Conservation (phyloP, 129 eudicot species). For the Artemisia annua region DNA sequence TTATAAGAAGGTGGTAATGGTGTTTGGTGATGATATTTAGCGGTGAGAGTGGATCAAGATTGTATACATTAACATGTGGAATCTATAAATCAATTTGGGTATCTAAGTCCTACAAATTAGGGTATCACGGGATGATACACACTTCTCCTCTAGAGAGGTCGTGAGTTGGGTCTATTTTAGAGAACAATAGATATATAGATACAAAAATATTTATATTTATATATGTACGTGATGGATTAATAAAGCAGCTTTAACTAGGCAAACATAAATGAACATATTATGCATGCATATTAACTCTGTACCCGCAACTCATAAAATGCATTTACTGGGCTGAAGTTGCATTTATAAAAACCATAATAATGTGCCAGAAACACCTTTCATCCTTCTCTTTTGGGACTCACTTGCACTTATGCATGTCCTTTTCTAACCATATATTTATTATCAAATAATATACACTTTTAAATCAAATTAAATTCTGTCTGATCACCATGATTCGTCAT, state of each 20-base stretch:
- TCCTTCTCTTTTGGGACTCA: slow-evolving; percentile 27
- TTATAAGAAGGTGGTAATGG: no score
- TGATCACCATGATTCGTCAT: background rate
- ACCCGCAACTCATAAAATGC: slow-evolving; percentile 28
- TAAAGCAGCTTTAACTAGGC: background rate
- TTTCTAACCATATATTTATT: slow-evolving; percentile 12
- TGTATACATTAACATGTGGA: no score
- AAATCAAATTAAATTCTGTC: background rate
- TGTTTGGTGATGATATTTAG: no score
- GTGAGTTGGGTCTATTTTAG: slow-evolving; percentile 15
- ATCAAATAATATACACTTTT: slow-evolving; percentile 6
- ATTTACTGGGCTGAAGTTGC: slow-evolving; percentile 35
- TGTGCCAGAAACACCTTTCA: slow-evolving; percentile 29
- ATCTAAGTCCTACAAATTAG: slow-evolving; percentile 26
- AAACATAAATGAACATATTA: slow-evolving; percentile 21
- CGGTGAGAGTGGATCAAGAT: no score
- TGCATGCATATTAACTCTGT: slow-evolving; percentile 20
- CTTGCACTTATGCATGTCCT: slow-evolving; percentile 29
- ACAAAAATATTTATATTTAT: slow-evolving; percentile 20
- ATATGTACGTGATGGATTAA: background rate
- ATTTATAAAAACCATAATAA: slow-evolving; percentile 34
- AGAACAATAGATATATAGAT: slow-evolving; percentile 15
- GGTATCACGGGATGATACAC: slow-evolving; percentile 22
- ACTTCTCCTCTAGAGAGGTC: slow-evolving; percentile 16
- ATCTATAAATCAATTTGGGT: background rate